These are phyloP conservation scores for Phylloporus rhodoxanthus DNA, from an alignment of 768 basidiomycete genomes.

Conservation along the genomic window DNA sequence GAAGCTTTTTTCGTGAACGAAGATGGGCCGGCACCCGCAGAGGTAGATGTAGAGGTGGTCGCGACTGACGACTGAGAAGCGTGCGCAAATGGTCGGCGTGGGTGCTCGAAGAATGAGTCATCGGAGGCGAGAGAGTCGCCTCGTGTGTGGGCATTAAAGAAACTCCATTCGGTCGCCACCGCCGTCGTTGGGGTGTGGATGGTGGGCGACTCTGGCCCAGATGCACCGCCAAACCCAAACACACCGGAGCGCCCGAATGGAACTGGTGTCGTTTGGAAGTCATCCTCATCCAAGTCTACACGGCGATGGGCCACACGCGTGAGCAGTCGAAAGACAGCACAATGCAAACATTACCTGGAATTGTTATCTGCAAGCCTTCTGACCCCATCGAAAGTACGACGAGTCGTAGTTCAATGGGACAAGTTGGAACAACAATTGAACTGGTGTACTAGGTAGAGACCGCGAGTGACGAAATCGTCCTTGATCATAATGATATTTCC, in stretches of 20 bases:
- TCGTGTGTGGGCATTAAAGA: slow-evolving; percentile 57
- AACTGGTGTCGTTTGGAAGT: slow-evolving; percentile 52
- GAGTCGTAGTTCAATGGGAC: not conserved
- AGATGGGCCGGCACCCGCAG: slow-evolving; percentile 24
- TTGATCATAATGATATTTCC: slow-evolving; percentile 1
- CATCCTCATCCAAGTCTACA: slow-evolving; percentile 76
- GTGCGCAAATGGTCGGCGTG: slow-evolving; percentile 60
- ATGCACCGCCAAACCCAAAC: slow-evolving; percentile 42
- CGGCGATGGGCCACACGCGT: not conserved
- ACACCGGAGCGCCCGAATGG: slow-evolving; percentile 63
- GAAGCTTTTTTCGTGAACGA: slow-evolving; percentile 76
- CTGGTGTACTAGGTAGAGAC: not conserved
- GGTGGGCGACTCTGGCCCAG: slow-evolving; percentile 65
- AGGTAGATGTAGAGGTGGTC: slow-evolving; percentile 33
- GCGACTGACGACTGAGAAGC: slow-evolving; percentile 68
- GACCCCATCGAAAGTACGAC: slow-evolving; percentile 28
- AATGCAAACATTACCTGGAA: slow-evolving; percentile 35
- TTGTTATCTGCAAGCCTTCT: slow-evolving; percentile 42
- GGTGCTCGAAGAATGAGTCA: slow-evolving; percentile 62
- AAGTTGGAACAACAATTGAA: slow-evolving; percentile 2
- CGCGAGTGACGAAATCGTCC: not conserved
- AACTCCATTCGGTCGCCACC: slow-evolving; percentile 47
- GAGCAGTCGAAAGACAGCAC: not conserved
- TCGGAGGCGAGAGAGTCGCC: slow-evolving; percentile 77
- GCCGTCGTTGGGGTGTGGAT: slow-evolving; percentile 42